Base-by-base conservation (phyloP, 192 early-diverging fungal genomes). In the Podila verticillata region DNA sequence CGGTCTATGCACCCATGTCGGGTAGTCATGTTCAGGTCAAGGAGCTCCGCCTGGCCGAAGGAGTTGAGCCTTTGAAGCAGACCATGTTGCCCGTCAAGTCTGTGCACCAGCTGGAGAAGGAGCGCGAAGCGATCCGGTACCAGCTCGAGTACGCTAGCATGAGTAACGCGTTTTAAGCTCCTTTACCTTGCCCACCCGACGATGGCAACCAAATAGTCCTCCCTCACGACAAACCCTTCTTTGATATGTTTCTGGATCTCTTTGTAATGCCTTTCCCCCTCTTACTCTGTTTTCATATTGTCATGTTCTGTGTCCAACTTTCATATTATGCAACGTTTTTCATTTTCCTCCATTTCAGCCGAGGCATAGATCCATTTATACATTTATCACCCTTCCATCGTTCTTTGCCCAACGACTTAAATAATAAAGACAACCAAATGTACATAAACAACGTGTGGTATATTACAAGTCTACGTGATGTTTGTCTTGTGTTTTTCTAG, bases 31-130 rank as follows among this genome's bases (percentile, higher is more conserved):
- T 72, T 9, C 71, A 75, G 32, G 61, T 80, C 31, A 72, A 80
- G 70, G 77, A 80, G 48, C 68, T 80, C 56, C 65, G 77, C 24
- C 35, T 80, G 57, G 77, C 77, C 12, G 77, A 80, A 47, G 77
- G 77, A 51, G 77, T 80, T 0, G 77, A 80, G 57, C 77, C 77
- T 9, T 48, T 80, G 61, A 80, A 80, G 57, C 77, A 80, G 61
- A 80, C 77, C 17, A 80, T 80, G 77, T 30, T 80, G 19, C 77
- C 77, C 0, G 77, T 80, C 54, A 80, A 80, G 48, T 68, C 77
- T n/a, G 77, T 72, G 6, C 77, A 80, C 34, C 77, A 80, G 56
- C 61, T 80, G 3, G 77, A 80, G 59, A 80, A 80, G 70, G 77
- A 80, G 54, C 65, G 77, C 24, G 77, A 72, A 65, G 77, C 77